phyloP scores from a whole-genome alignment of 2,329 filamentous ascomycete species.

The Chrysoporthe deuterocubensis region DNA sequence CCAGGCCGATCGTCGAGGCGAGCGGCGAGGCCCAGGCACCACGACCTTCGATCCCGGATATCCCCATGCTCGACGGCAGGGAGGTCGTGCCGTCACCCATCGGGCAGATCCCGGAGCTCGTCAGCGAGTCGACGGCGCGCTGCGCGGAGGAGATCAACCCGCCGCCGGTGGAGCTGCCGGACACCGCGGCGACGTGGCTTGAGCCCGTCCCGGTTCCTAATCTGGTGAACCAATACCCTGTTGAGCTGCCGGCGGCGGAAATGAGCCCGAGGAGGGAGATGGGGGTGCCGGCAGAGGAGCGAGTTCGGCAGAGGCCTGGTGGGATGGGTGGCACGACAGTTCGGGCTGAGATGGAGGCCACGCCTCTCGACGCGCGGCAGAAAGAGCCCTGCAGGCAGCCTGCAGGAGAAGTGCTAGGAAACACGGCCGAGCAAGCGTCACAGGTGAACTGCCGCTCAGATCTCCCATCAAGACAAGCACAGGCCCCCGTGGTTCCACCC shows the following conservation, averaged over 20 bases:
- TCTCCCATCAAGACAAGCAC: constrained; percentile 30
- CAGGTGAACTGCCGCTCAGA: constrained; percentile 31
- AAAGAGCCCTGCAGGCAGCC: neutral
- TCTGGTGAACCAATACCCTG: constrained; percentile 31
- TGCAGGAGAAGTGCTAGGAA: constrained; percentile 2
- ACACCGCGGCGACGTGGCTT: constrained; percentile 40
- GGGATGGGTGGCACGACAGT: constrained; percentile 1
- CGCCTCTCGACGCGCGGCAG: constrained; percentile 5
- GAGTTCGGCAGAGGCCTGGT: constrained; percentile 13
- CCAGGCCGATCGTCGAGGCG: neutral
- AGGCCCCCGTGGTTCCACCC: constrained; percentile 32
- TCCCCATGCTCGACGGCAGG: constrained; percentile 42
- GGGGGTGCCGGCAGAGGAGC: constrained; percentile 26
- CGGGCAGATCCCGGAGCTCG: constrained; percentile 52
- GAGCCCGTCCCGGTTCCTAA: constrained; percentile 20
- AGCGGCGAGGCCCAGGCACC: neutral
- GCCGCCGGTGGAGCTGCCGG: constrained; percentile 50
- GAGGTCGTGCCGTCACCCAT: constrained; percentile 45
- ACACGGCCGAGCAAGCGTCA: constrained; percentile 22
- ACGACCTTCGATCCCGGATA: constrained; percentile 14
- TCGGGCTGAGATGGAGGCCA: constrained; percentile 21
- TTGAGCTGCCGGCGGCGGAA: constrained; percentile 45
- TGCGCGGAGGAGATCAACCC: constrained; percentile 49
- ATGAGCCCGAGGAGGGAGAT: constrained; percentile 10
- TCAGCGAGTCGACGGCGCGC: constrained; percentile 46